Conservation (phyloP, 805 yeast genomes). For the Lipomyces sp. region DNA sequence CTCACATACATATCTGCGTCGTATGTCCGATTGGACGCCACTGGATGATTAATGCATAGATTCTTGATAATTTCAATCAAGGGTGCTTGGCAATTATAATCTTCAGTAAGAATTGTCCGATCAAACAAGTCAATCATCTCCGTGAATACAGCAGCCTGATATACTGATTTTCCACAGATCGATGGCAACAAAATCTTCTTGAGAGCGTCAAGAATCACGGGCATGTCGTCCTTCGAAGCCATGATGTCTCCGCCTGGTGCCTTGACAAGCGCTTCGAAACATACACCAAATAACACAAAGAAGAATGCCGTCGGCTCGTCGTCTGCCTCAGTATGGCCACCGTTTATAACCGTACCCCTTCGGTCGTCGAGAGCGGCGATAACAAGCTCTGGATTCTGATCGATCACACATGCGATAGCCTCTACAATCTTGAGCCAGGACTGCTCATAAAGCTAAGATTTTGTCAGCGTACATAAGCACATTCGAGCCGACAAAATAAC, state of each 20-base stretch:
- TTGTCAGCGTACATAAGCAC: neutral
- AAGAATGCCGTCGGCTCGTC: slow-evolving; percentile 55
- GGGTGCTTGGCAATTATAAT: slow-evolving; percentile 52
- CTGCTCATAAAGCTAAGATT: slow-evolving; percentile 50
- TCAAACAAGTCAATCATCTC: slow-evolving; percentile 80
- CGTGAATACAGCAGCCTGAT: slow-evolving; percentile 68
- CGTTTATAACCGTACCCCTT: slow-evolving; percentile 42
- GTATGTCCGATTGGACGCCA: slow-evolving; percentile 32
- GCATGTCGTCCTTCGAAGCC: slow-evolving; percentile 41
- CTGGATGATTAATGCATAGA: slow-evolving; percentile 55
- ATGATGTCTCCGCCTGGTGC: slow-evolving; percentile 41
- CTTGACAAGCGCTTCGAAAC: slow-evolving; percentile 72
- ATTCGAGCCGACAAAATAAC: neutral
- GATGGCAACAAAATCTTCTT: slow-evolving; percentile 60
- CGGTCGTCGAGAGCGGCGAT: slow-evolving; percentile 60
- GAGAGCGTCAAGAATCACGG: slow-evolving; percentile 56
- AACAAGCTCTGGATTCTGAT: slow-evolving; percentile 54
- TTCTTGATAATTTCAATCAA: slow-evolving; percentile 63
- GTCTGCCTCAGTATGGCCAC: slow-evolving; percentile 36
- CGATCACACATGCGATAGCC: slow-evolving; percentile 70
- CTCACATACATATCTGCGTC: slow-evolving; percentile 20
- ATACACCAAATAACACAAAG: slow-evolving; percentile 80
- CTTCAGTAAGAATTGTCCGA: slow-evolving; percentile 65
- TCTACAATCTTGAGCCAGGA: slow-evolving; percentile 80
- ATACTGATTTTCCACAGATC: slow-evolving; percentile 62